These are phyloP conservation scores for Asclepias syriaca DNA, from an alignment of 257 asterid species.

Conservation along the genomic window DNA sequence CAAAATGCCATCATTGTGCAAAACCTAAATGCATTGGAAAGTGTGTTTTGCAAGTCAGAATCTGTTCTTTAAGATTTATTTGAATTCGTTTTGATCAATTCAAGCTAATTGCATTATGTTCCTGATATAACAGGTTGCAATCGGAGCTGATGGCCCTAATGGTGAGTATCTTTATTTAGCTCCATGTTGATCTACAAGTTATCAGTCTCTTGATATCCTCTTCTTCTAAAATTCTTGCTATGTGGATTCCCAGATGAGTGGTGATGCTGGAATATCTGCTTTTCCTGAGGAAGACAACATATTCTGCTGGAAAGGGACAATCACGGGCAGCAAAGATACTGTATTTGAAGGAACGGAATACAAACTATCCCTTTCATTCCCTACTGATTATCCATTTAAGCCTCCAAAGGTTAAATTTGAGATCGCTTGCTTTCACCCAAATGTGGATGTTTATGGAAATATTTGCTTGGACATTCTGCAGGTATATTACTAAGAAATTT, in stretches of 20 bases:
- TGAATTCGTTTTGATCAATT: background rate
- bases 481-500: constrained; percentile 28
- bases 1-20: too few species aligned
- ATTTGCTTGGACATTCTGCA: constrained; percentile 92
- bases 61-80: too few species aligned
- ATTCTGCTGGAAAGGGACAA: constrained; percentile 92
- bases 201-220: background rate
- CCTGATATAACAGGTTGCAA: constrained; percentile 57
- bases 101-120: background rate
- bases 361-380: constrained; percentile 68
- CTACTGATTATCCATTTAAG: constrained; percentile 83
- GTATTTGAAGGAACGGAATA: constrained; percentile 95
- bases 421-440: constrained; percentile 93
- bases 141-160: constrained; percentile 92
- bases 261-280: constrained; percentile 85
- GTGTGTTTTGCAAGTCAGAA: too few species aligned
- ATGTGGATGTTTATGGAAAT: constrained; percentile 74
- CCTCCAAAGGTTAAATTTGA: constrained; percentile 90
- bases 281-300: constrained; percentile 97
- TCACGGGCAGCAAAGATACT: constrained; percentile 81
- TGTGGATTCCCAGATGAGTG: constrained; percentile 55
- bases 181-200: too few species aligned
- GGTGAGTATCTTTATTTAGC: constrained; percentile 39
- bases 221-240: background rate
- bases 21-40: too few species aligned